Evolutionary conservation across 495 filamentous ascomycete species (phyloP), one percentile per base, ranked within the genome.

Genomic region (Aspergillus carlsbadensis): DNA sequence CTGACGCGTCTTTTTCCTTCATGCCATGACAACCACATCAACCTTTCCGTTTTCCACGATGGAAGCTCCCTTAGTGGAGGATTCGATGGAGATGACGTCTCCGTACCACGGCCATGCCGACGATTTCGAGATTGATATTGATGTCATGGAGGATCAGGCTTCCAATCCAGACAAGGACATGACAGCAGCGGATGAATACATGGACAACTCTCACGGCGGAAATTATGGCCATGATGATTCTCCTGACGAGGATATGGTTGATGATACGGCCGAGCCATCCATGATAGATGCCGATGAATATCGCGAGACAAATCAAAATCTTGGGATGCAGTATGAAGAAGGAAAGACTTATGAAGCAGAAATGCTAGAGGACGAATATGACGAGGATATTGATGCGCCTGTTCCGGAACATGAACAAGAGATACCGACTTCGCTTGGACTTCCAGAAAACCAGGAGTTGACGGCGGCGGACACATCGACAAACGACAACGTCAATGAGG

Each of bases 101-200:
- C 76, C 76, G 24, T 76, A 76, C 36, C 65, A 70, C 14, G 76
- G 70, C 2, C 70, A 73, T 37, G 81, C 76, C 39, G 86, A 90
- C 64, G 85, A 89, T 58, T 87, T 89, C 51, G 88, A 91, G 53
- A 87, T 91, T 60, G 87, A 91, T 59, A 75, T 91, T 59, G 87
- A 92, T 64, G 72, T 87, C 15, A 80, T 82, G 65, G 74, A 79
- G 51, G 81, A 78, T 39, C 73, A 81, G 26, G 65, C 61, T 35
- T 71, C 71, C 13, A 73, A 75, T 48, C 70, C 73, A 37, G 84
- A 89, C 56, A 82, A 83, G 57, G 86, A 90, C 58, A 80, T 83
- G 64, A 84, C 85, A 62, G 70, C 83, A n/a, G 83, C 80, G 36
- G 72, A 78, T 54, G 69, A 74, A 20, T 73, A 68, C 39, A 60